Conservation (phyloP, 2,329 filamentous ascomycete species). For the Phialophora expanda region DNA sequence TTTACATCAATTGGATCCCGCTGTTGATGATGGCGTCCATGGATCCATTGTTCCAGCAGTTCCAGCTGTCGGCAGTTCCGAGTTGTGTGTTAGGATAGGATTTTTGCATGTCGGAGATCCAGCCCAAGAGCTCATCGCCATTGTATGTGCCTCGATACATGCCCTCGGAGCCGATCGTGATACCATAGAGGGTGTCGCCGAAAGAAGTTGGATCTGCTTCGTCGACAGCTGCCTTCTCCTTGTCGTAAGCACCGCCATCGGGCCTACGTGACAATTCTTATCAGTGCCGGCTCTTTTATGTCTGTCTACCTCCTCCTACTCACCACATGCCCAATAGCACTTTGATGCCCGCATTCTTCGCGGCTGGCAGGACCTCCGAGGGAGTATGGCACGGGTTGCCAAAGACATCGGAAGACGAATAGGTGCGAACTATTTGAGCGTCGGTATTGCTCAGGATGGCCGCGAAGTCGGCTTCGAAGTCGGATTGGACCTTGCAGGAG, state of each 20-base stretch:
- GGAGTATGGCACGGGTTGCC: slow-evolving; percentile 62
- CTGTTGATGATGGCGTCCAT: slow-evolving; percentile 66
- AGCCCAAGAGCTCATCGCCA: slow-evolving; percentile 62
- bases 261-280: slow-evolving; percentile 52
- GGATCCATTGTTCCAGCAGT: slow-evolving; percentile 71
- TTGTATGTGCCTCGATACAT: slow-evolving; percentile 73
- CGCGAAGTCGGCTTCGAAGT: slow-evolving; percentile 71
- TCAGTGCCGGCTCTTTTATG: slow-evolving; percentile 7
- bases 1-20: slow-evolving; percentile 55
- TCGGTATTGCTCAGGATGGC: slow-evolving; percentile 58
- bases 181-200: slow-evolving; percentile 66
- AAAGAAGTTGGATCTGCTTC: slow-evolving; percentile 52
- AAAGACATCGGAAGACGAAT: slow-evolving; percentile 63
- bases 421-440: slow-evolving; percentile 66
- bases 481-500: slow-evolving; percentile 64
- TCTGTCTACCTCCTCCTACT: slow-evolving; percentile 34
- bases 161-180: slow-evolving; percentile 73
- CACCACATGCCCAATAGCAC: slow-evolving; percentile 74
- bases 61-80: slow-evolving; percentile 75
- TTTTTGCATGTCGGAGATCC: slow-evolving; percentile 66
- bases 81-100: slow-evolving; percentile 62
- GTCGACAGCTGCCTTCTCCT: slow-evolving; percentile 65
- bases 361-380: slow-evolving; percentile 67
- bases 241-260: slow-evolving; percentile 66
- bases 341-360: slow-evolving; percentile 67